Evolutionary conservation across 2,329 filamentous ascomycete genomes (phyloP), one percentile per base, ranked within the genome.

Genomic region (Paracamarosporium sp.): DNA sequence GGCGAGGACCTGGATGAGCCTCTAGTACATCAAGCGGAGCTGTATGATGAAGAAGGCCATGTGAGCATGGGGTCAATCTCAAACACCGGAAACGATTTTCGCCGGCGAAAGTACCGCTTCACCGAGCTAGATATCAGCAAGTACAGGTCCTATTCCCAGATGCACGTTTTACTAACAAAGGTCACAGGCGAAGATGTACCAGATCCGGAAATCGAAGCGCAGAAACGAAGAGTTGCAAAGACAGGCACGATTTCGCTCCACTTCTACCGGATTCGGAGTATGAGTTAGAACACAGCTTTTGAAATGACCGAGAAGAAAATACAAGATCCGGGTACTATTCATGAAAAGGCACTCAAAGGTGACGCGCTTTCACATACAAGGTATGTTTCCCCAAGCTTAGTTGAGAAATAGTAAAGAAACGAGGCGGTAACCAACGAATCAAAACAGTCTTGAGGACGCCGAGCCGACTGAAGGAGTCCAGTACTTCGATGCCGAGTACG

Each of bases 321-420:
- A 27, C 67, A 70, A 43, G 63, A 63, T 1, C 28, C 60, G 28
- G 56, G 54, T 5, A 22, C 51, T 0, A 43, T 68, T 7, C 59
- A 52, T 9, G 61, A 66, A 53, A 67, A 68, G 50, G 50, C 57
- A 1, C 47, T 62, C 17, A 65, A 67, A 38, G 65, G 63, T 13
- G 35, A 55, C 5, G 57, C 61, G 15, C 47, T 64, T 12, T 61
- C 44, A 9, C 60, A 58, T 44, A 25, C 44, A 25, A 56, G 45
- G 63, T 67, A 41, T 11, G 54, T n/a, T 48, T 12, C 6, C 28
- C 43, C 17, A 53, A 28, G n/a, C 25, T 20, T 17, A 24, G 22
- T 31, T 27, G 48, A 12, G 1, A 5, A 6, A 2, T 1, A 17
- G 17, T 9, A 8, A 27, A 4, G 8, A 13, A 1, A 25, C 2